These are phyloP conservation scores for Spiromastix sp. DNA, from an alignment of 2,329 filamentous ascomycete genomes.

Conservation along the genomic window DNA sequence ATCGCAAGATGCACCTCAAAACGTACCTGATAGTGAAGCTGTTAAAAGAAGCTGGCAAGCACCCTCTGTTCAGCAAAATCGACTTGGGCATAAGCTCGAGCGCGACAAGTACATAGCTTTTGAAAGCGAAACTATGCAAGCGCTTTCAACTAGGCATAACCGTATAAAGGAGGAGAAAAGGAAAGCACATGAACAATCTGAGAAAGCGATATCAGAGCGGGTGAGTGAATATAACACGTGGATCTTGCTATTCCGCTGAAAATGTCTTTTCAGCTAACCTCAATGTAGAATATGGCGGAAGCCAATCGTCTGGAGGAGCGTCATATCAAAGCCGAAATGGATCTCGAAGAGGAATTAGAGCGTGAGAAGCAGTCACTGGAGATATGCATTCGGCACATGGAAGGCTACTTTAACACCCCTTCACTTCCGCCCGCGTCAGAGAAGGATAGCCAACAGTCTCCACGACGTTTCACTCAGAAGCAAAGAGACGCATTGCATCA, in stretches of 20 bases:
- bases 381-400: conserved; percentile 38
- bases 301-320: conserved; percentile 31
- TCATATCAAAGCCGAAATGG: conserved; percentile 34
- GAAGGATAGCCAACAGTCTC: conserved; percentile 13
- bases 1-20: too few species aligned
- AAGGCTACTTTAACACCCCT: conserved; percentile 34
- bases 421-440: conserved; percentile 16
- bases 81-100: conserved; percentile 5
- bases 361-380: conserved; percentile 32
- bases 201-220: conserved; percentile 29
- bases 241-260: not conserved
- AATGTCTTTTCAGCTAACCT: conserved; percentile 1
- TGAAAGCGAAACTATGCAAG: conserved; percentile 21
- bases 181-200: conserved; percentile 19
- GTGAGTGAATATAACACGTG: conserved; percentile 15
- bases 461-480: conserved; percentile 29
- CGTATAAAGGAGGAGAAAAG: conserved; percentile 20
- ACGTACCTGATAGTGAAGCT: too few species aligned
- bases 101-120: conserved; percentile 24
- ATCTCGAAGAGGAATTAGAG: conserved; percentile 35
- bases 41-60: too few species aligned
- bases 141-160: conserved; percentile 22
- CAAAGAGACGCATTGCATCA: conserved; percentile 35
- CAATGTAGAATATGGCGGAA: conserved; percentile 27
- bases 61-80: too few species aligned